A percentile compares a stretch with the other conserved stretches of the same genome.
phyloP scores from a whole-genome alignment of 2,329 filamentous ascomycete genomes.

The Fusarium penzigii region DNA sequence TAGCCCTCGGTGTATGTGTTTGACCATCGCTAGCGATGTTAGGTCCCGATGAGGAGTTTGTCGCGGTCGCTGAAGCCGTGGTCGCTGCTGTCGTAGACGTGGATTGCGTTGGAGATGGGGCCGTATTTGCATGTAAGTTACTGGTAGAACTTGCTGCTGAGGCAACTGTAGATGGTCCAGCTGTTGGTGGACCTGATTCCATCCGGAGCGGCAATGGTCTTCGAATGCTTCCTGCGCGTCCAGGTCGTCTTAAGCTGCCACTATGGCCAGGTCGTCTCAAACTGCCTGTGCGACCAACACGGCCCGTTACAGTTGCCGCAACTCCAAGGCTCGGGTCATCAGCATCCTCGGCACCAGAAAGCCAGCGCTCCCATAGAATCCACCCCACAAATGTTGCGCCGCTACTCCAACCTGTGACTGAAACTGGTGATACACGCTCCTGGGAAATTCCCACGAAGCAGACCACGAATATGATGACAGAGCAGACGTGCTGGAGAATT shows the following conservation, averaged over 20 bases:
- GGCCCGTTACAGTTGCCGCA: constrained; percentile 37
- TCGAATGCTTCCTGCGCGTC: constrained; percentile 40
- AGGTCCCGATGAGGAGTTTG: neutral
- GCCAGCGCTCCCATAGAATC: constrained; percentile 91
- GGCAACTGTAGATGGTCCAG: constrained; percentile 26
- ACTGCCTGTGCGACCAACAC: constrained; percentile 38
- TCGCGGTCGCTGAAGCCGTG: neutral
- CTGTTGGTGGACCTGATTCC: constrained; percentile 29
- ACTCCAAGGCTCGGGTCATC: constrained; percentile 41
- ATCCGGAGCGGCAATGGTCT: constrained; percentile 34
- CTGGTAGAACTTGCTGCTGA: constrained; percentile 49
- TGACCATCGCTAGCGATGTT: constrained; percentile 1
- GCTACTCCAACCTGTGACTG: constrained; percentile 83
- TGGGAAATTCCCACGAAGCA: constrained; percentile 91
- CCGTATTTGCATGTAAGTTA: constrained; percentile 38
- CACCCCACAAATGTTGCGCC: constrained; percentile 83
- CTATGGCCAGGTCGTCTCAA: constrained; percentile 35
- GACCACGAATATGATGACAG: constrained; percentile 90
- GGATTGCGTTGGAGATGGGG: constrained; percentile 47
- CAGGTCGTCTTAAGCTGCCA: constrained; percentile 36
- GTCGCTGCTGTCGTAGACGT: constrained; percentile 58
- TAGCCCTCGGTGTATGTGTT: constrained; percentile 29
- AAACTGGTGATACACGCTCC: constrained; percentile 84
- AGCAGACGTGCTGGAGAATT: constrained; percentile 95
- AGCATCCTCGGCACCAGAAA: constrained; percentile 65